phyloP scores from a whole-genome alignment of 75 land plant species.

The Cupressus sempervirens region DNA sequence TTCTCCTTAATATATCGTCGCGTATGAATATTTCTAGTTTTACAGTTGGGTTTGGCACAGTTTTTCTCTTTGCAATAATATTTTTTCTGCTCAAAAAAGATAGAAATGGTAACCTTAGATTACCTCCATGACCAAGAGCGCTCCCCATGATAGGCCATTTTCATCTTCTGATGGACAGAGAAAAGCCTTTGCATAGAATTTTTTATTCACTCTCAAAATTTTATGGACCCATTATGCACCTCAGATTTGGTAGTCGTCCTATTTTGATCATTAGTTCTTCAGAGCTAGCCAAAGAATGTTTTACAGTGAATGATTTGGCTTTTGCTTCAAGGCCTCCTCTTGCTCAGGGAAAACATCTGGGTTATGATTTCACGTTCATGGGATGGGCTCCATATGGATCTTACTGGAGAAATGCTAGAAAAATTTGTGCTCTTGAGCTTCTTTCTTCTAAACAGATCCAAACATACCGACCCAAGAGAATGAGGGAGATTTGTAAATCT shows the following conservation, averaged over 20 bases:
- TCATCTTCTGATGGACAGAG: background rate
- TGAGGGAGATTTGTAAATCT: background rate
- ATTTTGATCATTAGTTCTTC: background rate
- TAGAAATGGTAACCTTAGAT: background rate
- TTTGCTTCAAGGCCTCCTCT: constrained; percentile 22
- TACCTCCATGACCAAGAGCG: background rate
- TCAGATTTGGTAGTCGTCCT: background rate
- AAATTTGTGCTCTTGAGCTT: constrained; percentile 23
- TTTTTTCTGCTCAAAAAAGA: no score
- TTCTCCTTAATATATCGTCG: background rate
- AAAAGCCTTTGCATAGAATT: background rate
- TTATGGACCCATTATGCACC: background rate
- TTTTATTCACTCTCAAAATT: background rate
- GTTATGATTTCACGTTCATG: constrained; percentile 23
- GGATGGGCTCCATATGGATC: constrained; percentile 39
- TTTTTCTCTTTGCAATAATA: background rate
- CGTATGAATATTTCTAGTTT: background rate
- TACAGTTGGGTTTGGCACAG: background rate
- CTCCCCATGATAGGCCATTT: background rate
- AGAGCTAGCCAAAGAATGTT: background rate
- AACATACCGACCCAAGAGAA: constrained; percentile 7
- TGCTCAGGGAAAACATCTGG: constrained; percentile 16
- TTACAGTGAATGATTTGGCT: constrained; percentile 19
- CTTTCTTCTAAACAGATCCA: constrained; percentile 22
- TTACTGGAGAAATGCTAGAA: constrained; percentile 27